Conservation (phyloP, 2,329 filamentous ascomycete species). For the Fusarium tanahbumbuense region DNA sequence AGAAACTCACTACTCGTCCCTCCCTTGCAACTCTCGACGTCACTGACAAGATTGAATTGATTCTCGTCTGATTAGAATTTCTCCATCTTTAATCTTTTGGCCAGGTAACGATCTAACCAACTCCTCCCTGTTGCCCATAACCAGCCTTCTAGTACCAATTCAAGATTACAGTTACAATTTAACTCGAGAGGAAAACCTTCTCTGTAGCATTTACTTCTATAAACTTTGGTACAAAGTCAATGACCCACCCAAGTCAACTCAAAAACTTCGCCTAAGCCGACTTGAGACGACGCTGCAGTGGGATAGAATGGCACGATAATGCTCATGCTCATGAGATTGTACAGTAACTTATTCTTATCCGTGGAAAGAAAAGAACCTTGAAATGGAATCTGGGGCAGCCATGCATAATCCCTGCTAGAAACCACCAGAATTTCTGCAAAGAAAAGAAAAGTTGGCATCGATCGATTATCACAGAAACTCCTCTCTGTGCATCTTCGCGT, state of each 20-base stretch:
- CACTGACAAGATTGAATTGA: slow-evolving; percentile 12
- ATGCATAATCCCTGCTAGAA: slow-evolving; percentile 4
- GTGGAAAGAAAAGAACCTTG: slow-evolving; percentile 5
- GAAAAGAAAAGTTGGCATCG: slow-evolving; percentile 23
- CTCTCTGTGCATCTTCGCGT: not conserved
- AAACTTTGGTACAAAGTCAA: slow-evolving; percentile 1
- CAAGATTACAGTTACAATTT: slow-evolving; percentile 16
- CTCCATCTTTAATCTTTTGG: slow-evolving; percentile 14
- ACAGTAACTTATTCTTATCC: not conserved
- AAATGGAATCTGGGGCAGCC: slow-evolving; percentile 22
- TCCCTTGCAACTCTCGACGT: slow-evolving; percentile 26
- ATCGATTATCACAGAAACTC: slow-evolving; percentile 26
- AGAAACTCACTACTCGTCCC: slow-evolving; percentile 1
- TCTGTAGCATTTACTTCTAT: not conserved
- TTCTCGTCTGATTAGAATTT: slow-evolving; percentile 19
- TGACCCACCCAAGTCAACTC: not conserved
- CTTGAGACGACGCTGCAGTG: not conserved
- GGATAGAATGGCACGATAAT: not conserved
- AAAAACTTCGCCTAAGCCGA: not conserved
- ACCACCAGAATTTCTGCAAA: slow-evolving; percentile 1
- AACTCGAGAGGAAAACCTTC: not conserved
- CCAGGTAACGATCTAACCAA: slow-evolving; percentile 14
- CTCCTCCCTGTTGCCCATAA: not conserved
- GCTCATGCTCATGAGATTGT: not conserved
- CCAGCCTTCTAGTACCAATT: slow-evolving; percentile 9